Conservation (phyloP, 2,329 filamentous ascomycete genomes). For the Cadophora luteo-olivacea region DNA sequence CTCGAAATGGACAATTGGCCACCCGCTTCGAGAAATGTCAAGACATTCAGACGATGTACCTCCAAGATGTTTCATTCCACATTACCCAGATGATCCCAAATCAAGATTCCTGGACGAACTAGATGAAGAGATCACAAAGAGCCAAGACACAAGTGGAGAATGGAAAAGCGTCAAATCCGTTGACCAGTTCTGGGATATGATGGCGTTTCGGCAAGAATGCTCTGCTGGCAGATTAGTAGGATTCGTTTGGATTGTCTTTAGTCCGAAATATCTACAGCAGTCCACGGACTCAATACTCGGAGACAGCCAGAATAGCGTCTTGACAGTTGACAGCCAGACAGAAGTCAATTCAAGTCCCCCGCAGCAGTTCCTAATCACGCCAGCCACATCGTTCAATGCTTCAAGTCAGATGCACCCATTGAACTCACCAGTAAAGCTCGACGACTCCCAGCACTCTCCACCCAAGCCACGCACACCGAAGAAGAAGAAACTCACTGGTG, state of each 20-base stretch:
- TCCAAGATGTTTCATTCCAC: slow-evolving; percentile 83
- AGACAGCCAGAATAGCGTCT: slow-evolving; percentile 33
- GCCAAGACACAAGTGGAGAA: slow-evolving; percentile 63
- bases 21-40: slow-evolving; percentile 71
- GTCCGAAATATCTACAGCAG: slow-evolving; percentile 36
- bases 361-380: slow-evolving; percentile 19
- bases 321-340: slow-evolving; percentile 25
- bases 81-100: slow-evolving; percentile 95
- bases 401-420: slow-evolving; percentile 31
- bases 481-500: slow-evolving; percentile 61
- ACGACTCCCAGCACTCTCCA: slow-evolving; percentile 19
- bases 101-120: slow-evolving; percentile 87
- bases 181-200: slow-evolving; percentile 98
- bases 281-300: slow-evolving; percentile 23
- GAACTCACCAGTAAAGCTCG: slow-evolving; percentile 27
- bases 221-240: slow-evolving; percentile 91
- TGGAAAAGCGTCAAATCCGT: slow-evolving; percentile 87
- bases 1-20: slow-evolving; percentile 68
- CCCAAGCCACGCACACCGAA: slow-evolving; percentile 44
- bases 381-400: slow-evolving; percentile 35
- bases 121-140: slow-evolving; percentile 77
- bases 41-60: slow-evolving; percentile 72
- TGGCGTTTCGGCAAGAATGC: slow-evolving; percentile 96
- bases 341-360: slow-evolving; percentile 35
- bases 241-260: slow-evolving; percentile 91